A percentile compares a stretch with the other conserved stretches of the same genome.
These are phyloP conservation scores for Talaromyces sp. DNA, from an alignment of 2,329 filamentous ascomycete genomes.

Conservation along the genomic window DNA sequence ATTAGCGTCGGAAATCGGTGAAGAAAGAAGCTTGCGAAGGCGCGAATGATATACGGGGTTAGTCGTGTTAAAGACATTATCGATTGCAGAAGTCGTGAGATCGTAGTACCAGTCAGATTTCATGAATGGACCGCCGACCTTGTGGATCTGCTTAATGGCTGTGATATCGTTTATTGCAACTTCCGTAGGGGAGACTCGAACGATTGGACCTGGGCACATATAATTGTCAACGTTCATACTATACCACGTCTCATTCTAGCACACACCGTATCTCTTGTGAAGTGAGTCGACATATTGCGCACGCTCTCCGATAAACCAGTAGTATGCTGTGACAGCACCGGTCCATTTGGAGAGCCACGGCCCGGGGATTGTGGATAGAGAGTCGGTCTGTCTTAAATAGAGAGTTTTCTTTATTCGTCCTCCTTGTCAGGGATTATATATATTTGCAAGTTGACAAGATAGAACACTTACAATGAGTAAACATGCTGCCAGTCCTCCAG, in stretches of 20 bases:
- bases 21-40: slow-evolving; percentile 39
- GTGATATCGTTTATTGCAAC: slow-evolving; percentile 35
- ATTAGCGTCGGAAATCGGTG: slow-evolving; percentile 18
- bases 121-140: slow-evolving; percentile 24
- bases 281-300: slow-evolving; percentile 20
- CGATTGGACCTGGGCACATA: slow-evolving; percentile 22
- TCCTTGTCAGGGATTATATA: not conserved
- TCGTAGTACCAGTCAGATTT: slow-evolving; percentile 29
- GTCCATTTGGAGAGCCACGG: slow-evolving; percentile 23
- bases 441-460: not conserved
- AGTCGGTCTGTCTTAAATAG: not conserved
- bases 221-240: not conserved
- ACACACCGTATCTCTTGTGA: slow-evolving; percentile 25
- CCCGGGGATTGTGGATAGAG: slow-evolving; percentile 17
- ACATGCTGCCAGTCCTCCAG: not conserved
- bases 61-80: slow-evolving; percentile 37
- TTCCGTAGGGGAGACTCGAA: slow-evolving; percentile 22
- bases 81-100: slow-evolving; percentile 13
- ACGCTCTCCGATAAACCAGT: slow-evolving; percentile 17
- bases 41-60: slow-evolving; percentile 36
- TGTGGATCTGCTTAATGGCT: slow-evolving; percentile 30
- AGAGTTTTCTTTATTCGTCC: not conserved
- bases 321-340: slow-evolving; percentile 15
- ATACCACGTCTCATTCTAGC: not conserved
- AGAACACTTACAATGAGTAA: not conserved